Evolutionary conservation across 2,329 filamentous ascomycete species (phyloP).

Genomic region (Nothomitra cinnamomea): DNA sequence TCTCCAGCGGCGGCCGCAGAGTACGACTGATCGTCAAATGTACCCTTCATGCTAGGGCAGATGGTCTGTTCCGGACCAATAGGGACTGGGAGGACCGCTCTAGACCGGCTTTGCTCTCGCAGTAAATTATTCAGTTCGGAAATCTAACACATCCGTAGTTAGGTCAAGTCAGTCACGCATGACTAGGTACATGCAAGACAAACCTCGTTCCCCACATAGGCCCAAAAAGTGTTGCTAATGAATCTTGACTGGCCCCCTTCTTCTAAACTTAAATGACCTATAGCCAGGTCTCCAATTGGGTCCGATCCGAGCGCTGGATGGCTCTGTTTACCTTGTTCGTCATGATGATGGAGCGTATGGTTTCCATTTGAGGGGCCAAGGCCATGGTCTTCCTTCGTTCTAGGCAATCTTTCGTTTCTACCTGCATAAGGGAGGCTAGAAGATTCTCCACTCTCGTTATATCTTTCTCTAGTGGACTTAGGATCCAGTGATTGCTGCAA

Average conservation of each 20-base stretch:
- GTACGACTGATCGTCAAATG: no score
- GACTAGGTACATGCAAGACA: slow-evolving; percentile 3
- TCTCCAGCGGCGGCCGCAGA: no score
- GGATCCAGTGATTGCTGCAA: neutral
- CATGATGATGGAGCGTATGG: neutral
- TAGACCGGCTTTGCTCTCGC: no score
- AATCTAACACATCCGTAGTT: slow-evolving; percentile 16
- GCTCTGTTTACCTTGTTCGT: neutral
- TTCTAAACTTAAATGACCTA: slow-evolving; percentile 26
- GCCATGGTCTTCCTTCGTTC: no score
- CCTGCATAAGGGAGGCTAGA: neutral
- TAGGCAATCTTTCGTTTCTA: neutral
- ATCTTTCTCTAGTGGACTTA: neutral
- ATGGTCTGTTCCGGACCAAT: no score
- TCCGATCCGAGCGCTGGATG: neutral
- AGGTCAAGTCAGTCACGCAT: neutral
- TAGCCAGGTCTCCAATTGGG: slow-evolving; percentile 17
- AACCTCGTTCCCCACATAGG: slow-evolving; percentile 28
- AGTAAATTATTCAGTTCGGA: slow-evolving; percentile 22
- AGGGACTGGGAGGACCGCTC: no score
- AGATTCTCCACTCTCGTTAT: neutral
- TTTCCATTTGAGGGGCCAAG: neutral
- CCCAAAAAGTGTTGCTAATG: slow-evolving; percentile 28
- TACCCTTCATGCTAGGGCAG: no score
- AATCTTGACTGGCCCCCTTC: slow-evolving; percentile 26